Conservation (phyloP, 164 flowering plant genomes). For the grape (Vitis vinifera) region DNA sequence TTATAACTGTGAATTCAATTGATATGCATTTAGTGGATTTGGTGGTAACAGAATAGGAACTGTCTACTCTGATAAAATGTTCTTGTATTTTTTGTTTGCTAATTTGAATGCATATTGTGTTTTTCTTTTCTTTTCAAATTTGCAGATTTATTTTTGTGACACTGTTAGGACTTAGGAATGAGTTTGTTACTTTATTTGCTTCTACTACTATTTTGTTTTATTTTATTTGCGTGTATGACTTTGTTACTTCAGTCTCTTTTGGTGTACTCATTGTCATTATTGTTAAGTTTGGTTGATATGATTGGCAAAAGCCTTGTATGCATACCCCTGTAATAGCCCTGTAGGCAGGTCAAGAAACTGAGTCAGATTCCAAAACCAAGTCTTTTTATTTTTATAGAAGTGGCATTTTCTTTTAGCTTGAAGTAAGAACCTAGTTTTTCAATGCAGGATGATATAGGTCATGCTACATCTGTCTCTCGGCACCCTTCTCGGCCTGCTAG, state of each 20-base stretch:
- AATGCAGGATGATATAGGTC: slow-evolving; percentile 68
- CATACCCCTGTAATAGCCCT: too few species aligned
- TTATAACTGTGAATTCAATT: neutral
- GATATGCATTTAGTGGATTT: neutral
- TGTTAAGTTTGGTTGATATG: neutral
- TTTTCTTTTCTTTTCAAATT: neutral
- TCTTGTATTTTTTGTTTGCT: neutral
- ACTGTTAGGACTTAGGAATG: neutral
- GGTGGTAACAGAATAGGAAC: neutral
- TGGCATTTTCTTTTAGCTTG: neutral
- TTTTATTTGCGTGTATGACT: neutral
- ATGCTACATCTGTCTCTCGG: slow-evolving; percentile 37
- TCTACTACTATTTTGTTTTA: neutral
- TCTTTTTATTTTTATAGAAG: too few species aligned
- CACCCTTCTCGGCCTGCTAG: slow-evolving; percentile 80
- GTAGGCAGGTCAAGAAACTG: too few species aligned
- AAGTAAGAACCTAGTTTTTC: neutral
- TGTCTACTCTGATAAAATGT: neutral
- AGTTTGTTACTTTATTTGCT: neutral
- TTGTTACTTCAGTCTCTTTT: neutral
- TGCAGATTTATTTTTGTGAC: neutral
- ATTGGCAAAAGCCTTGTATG: too few species aligned
- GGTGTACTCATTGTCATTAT: neutral
- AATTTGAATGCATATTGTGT: neutral
- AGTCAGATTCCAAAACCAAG: too few species aligned